Percentiles rank a stretch among this genome's conserved stretches.
These are phyloP conservation scores for Chytridium lagenaria DNA, from an alignment of 371 early-diverging fungal genomes.

Conservation along the genomic window DNA sequence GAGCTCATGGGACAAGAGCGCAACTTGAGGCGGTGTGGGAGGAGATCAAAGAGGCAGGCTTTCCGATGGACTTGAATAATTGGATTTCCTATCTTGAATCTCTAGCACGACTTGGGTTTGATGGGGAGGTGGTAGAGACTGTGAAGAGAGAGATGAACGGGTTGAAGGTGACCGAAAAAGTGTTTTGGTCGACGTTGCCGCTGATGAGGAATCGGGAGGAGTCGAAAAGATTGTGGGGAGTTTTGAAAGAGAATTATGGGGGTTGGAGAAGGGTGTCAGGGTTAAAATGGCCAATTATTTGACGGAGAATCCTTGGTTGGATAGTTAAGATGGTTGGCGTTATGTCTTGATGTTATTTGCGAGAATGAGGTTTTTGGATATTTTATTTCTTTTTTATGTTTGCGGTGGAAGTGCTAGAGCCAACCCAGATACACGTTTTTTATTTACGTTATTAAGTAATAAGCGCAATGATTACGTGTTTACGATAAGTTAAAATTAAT, in stretches of 20 bases:
- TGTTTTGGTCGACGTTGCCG: slow-evolving; percentile 21
- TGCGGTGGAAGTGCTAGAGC: no score
- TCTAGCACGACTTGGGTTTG: slow-evolving; percentile 24
- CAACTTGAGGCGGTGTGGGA: slow-evolving; percentile 26
- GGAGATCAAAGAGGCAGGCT: background rate
- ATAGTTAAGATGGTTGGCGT: background rate
- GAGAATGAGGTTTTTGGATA: no score
- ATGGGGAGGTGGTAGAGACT: slow-evolving; percentile 2
- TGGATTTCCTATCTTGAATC: slow-evolving; percentile 33
- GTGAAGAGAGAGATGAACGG: slow-evolving; percentile 3
- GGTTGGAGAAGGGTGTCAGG: slow-evolving; percentile 18
- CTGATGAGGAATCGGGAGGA: background rate
- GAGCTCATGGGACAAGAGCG: background rate
- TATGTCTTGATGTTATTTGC: no score
- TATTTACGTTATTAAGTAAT: no score
- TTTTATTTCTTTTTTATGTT: no score
- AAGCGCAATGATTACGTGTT: no score
- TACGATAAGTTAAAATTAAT: no score
- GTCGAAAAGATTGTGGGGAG: slow-evolving; percentile 15
- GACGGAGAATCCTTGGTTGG: background rate
- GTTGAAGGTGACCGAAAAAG: slow-evolving; percentile 13
- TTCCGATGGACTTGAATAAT: slow-evolving; percentile 34
- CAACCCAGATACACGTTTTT: no score
- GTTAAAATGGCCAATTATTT: background rate
- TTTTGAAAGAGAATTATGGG: slow-evolving; percentile 21